These are phyloP conservation scores for Aspergillus ochraceoroseus DNA, from an alignment of 2,329 filamentous ascomycete genomes.

Conservation along the genomic window DNA sequence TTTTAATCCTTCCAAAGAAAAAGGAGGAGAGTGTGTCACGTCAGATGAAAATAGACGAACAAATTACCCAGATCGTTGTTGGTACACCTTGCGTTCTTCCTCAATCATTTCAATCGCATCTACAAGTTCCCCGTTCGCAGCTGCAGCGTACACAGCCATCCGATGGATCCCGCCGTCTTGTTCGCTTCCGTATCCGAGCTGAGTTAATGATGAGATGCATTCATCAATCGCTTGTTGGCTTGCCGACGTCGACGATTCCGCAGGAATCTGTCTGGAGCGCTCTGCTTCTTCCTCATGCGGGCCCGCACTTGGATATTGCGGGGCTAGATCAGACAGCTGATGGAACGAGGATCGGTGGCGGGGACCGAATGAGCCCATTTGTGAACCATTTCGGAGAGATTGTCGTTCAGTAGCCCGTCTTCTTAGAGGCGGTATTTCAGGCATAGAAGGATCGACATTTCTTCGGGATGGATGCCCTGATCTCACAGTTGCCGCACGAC, in stretches of 20 bases:
- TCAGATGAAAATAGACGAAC: too few species aligned
- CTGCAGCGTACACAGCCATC: conserved; percentile 44
- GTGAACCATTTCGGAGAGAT: conserved; percentile 16
- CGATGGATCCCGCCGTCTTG: conserved; percentile 36
- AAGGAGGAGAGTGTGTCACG: too few species aligned
- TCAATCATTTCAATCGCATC: conserved; percentile 51
- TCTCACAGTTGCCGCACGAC: conserved; percentile 10
- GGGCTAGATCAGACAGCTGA: not conserved
- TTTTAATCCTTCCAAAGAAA: not conserved
- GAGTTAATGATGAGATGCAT: conserved; percentile 39
- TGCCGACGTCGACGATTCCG: not conserved
- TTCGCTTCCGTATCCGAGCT: conserved; percentile 40
- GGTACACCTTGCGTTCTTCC: conserved; percentile 45
- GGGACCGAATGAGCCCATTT: not conserved
- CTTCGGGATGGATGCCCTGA: conserved; percentile 4
- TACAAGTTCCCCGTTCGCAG: conserved; percentile 40
- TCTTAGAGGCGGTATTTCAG: conserved; percentile 16
- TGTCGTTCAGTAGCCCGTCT: conserved; percentile 30
- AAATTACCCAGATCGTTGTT: too few species aligned
- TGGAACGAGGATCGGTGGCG: conserved; percentile 7
- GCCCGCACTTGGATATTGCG: not conserved
- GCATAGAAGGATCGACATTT: conserved; percentile 19
- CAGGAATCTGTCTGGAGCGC: not conserved
- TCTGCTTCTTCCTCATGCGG: conserved; percentile 1
- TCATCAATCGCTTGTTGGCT: conserved; percentile 26